Evolutionary conservation across 176 grass and related monocot species (phyloP).

Genomic region (Triticum monococcum): DNA sequence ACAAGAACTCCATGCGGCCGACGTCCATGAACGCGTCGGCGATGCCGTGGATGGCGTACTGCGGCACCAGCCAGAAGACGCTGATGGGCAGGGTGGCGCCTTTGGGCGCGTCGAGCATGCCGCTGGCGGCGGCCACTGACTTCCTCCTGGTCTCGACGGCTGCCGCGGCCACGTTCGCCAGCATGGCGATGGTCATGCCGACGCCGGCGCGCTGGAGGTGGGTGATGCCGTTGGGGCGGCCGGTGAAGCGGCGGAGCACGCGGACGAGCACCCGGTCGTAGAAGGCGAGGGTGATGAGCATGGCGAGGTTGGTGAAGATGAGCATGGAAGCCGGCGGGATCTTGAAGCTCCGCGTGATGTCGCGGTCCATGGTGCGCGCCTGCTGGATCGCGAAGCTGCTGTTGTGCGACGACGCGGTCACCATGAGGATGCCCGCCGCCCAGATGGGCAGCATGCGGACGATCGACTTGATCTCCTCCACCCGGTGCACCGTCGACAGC

Average conservation of each 20-base stretch:
- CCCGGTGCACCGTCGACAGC: conserved; percentile 76
- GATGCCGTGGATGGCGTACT: conserved; percentile 71
- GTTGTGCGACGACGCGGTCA: conserved; percentile 72
- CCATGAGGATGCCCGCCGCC: conserved; percentile 62
- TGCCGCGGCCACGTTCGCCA: conserved; percentile 60
- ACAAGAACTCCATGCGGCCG: conserved; percentile 85
- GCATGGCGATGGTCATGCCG: conserved; percentile 57
- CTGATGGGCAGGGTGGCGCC: conserved; percentile 50
- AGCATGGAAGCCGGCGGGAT: conserved; percentile 59
- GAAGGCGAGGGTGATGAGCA: conserved; percentile 45
- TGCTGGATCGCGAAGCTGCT: conserved; percentile 48
- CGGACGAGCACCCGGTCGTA: conserved; percentile 77
- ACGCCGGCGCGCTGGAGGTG: conserved; percentile 82
- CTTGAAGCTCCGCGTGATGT: conserved; percentile 35
- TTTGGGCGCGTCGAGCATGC: conserved; percentile 43
- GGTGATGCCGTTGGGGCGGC: conserved; percentile 62
- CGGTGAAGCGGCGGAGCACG: conserved; percentile 46
- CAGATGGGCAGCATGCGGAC: conserved; percentile 78
- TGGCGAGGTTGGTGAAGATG: conserved; percentile 48
- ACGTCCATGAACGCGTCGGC: conserved; percentile 82
- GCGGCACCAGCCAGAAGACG: conserved; percentile 88
- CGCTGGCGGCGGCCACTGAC: conserved; percentile 41
- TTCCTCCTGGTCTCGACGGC: conserved; percentile 55
- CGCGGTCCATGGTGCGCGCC: conserved; percentile 71
- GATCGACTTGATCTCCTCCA: conserved; percentile 91